Percentiles rank a stretch among this genome's conserved stretches.
phyloP scores from a whole-genome alignment of 2,329 filamentous ascomycete genomes.

The Fusarium nurragi region DNA sequence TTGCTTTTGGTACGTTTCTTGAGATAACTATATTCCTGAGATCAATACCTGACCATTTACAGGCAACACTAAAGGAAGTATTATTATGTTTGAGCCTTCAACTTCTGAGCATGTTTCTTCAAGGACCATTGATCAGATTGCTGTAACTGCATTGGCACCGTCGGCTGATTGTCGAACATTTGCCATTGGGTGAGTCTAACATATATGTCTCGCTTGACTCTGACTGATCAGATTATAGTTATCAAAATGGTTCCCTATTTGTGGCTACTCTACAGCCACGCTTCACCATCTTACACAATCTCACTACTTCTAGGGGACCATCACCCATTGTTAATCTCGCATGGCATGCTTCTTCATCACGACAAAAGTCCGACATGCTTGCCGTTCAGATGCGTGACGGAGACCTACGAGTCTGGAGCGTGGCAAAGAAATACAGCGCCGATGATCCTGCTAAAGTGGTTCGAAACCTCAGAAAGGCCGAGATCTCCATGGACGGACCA shows the following conservation, averaged over 20 bases:
- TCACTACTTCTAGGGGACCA: constrained; percentile 83
- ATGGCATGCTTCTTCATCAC: constrained; percentile 96
- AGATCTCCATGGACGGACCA: constrained; percentile 76
- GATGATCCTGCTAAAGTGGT: constrained; percentile 88
- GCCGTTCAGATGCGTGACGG: constrained; percentile 92
- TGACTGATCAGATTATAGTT: constrained; percentile 63
- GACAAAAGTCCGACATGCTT: constrained; percentile 98
- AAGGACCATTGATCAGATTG: constrained; percentile 89
- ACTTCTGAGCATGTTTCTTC: constrained; percentile 93
- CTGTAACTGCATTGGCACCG: constrained; percentile 92
- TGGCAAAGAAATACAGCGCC: constrained; percentile 79
- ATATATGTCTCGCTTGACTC: not conserved
- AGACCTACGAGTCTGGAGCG: constrained; percentile 95
- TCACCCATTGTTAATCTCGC: constrained; percentile 87
- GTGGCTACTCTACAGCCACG: constrained; percentile 89
- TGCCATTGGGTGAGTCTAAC: constrained; percentile 82
- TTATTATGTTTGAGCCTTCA: constrained; percentile 92
- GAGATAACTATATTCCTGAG: constrained; percentile 6
- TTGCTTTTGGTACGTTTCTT: constrained; percentile 83
- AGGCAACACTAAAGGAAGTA: constrained; percentile 93
- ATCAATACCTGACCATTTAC: constrained; percentile 24
- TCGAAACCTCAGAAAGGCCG: constrained; percentile 81
- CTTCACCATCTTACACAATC: constrained; percentile 92
- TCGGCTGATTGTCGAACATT: constrained; percentile 91
- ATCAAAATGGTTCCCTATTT: constrained; percentile 92